A percentile compares a stretch with the other conserved stretches of the same genome.
phyloP scores from a whole-genome alignment of 139 green algal species.

The Chlamydomonas urium region DNA sequence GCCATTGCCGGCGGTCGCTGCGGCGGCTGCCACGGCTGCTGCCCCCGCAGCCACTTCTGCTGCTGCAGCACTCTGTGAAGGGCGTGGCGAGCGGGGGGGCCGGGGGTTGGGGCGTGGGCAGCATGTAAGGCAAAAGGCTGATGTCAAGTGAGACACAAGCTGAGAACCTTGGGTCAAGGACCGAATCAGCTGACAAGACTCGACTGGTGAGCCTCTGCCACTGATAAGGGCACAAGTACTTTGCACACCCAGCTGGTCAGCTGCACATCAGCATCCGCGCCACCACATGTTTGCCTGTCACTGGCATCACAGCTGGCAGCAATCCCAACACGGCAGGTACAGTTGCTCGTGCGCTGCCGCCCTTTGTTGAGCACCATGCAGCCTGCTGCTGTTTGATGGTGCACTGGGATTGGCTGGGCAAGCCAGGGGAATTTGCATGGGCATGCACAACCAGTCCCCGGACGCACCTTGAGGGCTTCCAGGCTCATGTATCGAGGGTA shows the following conservation, averaged over 20 bases:
- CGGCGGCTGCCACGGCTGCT: not conserved
- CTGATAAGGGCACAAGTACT: not conserved
- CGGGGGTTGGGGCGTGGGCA: not conserved
- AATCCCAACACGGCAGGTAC: not conserved
- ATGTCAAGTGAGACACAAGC: too few species aligned
- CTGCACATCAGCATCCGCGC: not conserved
- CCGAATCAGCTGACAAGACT: too few species aligned
- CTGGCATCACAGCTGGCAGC: not conserved
- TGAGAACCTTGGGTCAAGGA: too few species aligned
- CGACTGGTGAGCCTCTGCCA: not conserved
- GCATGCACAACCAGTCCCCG: not conserved
- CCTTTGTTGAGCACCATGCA: too few species aligned
- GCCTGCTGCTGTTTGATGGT: too few species aligned
- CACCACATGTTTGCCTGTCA: not conserved
- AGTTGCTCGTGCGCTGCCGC: not conserved
- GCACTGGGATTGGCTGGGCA: not conserved
- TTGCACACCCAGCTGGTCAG: too few species aligned
- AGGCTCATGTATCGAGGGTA: slow-evolving; percentile 5
- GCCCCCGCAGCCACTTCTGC: not conserved
- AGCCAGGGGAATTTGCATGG: not conserved
- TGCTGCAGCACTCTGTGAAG: not conserved
- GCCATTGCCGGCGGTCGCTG: not conserved
- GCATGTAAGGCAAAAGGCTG: too few species aligned
- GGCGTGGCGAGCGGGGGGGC: not conserved
- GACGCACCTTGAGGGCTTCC: not conserved